Conservation (phyloP, 2,329 filamentous ascomycete genomes). For the Botryotinia globosa region DNA sequence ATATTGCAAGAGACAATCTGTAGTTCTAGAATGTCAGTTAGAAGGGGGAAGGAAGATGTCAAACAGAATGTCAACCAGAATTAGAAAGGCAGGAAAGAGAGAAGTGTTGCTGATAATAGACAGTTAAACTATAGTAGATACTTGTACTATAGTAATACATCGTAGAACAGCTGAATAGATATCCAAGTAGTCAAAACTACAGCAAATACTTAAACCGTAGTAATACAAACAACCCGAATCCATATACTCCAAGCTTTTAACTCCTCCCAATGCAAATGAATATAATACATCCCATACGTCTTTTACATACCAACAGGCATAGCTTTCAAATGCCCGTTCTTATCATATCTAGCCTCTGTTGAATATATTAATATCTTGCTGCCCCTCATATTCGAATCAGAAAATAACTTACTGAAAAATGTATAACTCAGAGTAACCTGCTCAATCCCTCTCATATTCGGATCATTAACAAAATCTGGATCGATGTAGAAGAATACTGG, state of each 20-base stretch:
- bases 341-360: slow-evolving; percentile 78
- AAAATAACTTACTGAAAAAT: slow-evolving; percentile 83
- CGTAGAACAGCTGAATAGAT: neutral
- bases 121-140: neutral
- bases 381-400: neutral
- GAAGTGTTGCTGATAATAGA: neutral
- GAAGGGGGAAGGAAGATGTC: neutral
- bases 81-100: neutral
- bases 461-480: slow-evolving; percentile 86
- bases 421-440: slow-evolving; percentile 96
- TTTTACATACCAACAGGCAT: slow-evolving; percentile 28
- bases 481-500: slow-evolving; percentile 99
- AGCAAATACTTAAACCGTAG: neutral
- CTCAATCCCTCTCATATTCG: slow-evolving; percentile 90
- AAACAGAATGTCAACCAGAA: neutral
- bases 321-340: slow-evolving; percentile 63
- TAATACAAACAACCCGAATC: slow-evolving; percentile 1
- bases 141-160: neutral
- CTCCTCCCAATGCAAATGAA: slow-evolving; percentile 25
- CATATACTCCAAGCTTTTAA: slow-evolving; percentile 16
- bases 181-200: neutral
- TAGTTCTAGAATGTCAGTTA: neutral
- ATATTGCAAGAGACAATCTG: neutral
- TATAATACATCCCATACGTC: slow-evolving; percentile 19
- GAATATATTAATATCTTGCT: slow-evolving; percentile 5